Evolutionary conservation across 345 rosid genomes (phyloP).

Genomic region (Litchi chinensis): DNA sequence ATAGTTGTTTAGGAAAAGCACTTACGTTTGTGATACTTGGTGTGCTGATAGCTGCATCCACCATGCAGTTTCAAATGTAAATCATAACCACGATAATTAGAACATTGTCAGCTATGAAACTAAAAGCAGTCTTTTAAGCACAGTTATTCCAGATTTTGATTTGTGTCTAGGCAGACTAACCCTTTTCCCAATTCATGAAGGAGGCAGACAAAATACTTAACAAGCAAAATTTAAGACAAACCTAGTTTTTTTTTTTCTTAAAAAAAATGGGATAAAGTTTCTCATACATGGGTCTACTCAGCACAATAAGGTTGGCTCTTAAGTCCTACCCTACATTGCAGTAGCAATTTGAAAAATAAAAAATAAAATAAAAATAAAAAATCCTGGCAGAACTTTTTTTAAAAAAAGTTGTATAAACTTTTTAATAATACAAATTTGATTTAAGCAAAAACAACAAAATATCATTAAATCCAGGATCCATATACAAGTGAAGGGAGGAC

Average conservation of each 20-base stretch:
- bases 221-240: neutral
- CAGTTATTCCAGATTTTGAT: neutral
- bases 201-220: neutral
- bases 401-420: neutral
- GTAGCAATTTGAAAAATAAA: neutral
- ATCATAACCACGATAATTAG: conserved; percentile 44
- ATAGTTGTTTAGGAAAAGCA: conserved; percentile 16
- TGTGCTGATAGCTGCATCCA: conserved; percentile 94
- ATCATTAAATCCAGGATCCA: neutral
- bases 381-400: neutral
- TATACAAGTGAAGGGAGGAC: neutral
- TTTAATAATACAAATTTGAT: too few species aligned
- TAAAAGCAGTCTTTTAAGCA: neutral
- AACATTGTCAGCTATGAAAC: conserved; percentile 11
- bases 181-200: neutral
- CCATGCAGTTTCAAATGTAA: conserved; percentile 49
- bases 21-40: conserved; percentile 99
- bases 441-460: neutral
- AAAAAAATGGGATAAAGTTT: conserved; percentile 3
- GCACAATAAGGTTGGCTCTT: neutral
- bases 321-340: conserved; percentile 1
- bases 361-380: too few species aligned
- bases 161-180: neutral
- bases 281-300: neutral
- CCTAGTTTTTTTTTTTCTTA: neutral